Conservation (phyloP, 192 early-diverging fungal genomes). For the Mortierella antarctica region DNA sequence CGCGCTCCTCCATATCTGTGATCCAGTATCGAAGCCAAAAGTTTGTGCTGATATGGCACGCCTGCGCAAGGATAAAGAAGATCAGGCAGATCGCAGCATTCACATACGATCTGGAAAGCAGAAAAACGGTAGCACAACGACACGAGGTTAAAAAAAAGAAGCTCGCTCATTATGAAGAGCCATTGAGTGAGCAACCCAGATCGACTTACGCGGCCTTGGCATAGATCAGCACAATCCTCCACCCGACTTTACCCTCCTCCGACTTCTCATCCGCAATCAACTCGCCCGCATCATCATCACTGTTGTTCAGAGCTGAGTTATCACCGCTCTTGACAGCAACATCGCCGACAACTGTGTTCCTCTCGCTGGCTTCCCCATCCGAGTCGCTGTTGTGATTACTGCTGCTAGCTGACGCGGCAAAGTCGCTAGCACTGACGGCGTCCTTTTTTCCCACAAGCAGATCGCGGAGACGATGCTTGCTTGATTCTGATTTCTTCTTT, state of each 20-base stretch:
- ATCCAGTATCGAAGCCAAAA: conserved; percentile 44
- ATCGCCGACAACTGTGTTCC: conserved; percentile 12
- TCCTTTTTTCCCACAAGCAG: conserved; percentile 5
- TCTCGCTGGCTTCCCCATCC: conserved; percentile 10
- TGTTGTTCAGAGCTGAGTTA: not conserved
- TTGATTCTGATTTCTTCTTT: conserved; percentile 8
- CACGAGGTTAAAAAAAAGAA: not conserved
- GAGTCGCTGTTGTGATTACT: conserved; percentile 19
- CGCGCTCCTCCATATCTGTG: conserved; percentile 9
- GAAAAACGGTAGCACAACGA: conserved; percentile 55
- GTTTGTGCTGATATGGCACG: conserved; percentile 28
- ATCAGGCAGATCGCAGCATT: conserved; percentile 24
- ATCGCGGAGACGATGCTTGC: not conserved
- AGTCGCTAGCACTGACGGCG: not conserved
- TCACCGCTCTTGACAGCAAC: not conserved
- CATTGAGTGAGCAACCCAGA: not conserved
- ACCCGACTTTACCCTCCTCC: conserved; percentile 81
- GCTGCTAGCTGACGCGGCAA: conserved; percentile 5
- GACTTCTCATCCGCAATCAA: conserved; percentile 85
- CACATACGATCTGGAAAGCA: conserved; percentile 7
- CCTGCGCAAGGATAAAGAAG: conserved; percentile 10
- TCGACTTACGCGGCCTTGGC: conserved; percentile 63
- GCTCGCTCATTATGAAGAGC: not conserved
- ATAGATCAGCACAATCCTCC: conserved; percentile 80
- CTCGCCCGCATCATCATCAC: conserved; percentile 28